Base-by-base conservation (phyloP, 371 early-diverging fungal species). In the Lichtheimia hyalospora region DNA sequence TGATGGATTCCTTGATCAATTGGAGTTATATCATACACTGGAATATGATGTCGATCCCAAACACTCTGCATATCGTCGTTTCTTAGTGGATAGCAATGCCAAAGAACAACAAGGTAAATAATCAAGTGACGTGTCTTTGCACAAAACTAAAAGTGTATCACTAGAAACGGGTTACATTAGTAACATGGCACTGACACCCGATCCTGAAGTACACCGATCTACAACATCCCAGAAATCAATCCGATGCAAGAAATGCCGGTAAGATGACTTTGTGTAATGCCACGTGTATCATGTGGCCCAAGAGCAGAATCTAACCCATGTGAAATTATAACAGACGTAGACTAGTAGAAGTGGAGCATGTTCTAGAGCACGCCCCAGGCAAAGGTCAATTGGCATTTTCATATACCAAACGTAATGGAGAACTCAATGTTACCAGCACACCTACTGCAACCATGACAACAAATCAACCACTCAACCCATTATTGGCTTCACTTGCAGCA, bases 281-380 rank as follows among this genome's bases (percentile, higher is more conserved):
- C 49, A 21, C 18, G 49, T 20, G 42, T 5, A 42, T 41, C 25
- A 2, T 48, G 4, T 20, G 43, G 14, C 20, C n/a, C 27, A 40
- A 54, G 28, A 49, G 16, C 42, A 50, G 44, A 20, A 12, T 18
- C 14, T 16, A 27, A 52, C 6, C 10, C 34, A 34, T 34, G 34
- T 55, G 14, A 40, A 14, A 28, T 39, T 61, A 42, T 15, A 34
- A 16, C 49, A 46, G 91, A 58, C 84, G 87, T 42, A 68, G 76
- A 5, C 60, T 90, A 14, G 84, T 83, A 4, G 70, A 85, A 8
- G 63, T 69, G 5, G 84, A 86, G n/a, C 74, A 86, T 63, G 78
- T 93, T 13, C 74, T 92, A 43, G 74, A 84, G 4, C 93, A 94
- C 75, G 73, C 79, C 54, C 75, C 87, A 5, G 92, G 92, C 23